These are phyloP conservation scores for Casuarina glauca DNA, from an alignment of 306 rosid species.

Conservation along the genomic window DNA sequence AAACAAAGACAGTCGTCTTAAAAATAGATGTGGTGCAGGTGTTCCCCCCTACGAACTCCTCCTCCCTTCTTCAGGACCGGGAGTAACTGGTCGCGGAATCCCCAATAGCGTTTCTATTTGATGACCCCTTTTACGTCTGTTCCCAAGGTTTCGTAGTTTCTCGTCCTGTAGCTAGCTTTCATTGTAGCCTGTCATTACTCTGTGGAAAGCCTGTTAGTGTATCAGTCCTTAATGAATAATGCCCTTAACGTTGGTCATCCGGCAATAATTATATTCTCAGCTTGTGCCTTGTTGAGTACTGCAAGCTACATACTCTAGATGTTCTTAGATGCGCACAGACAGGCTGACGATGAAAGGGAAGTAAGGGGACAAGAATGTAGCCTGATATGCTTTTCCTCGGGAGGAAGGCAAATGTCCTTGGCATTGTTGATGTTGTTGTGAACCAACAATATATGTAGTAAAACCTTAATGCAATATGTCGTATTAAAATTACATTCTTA, in stretches of 20 bases:
- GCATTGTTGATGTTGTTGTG: too few relatives aligned
- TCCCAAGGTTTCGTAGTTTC: background rate
- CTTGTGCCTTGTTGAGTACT: background rate
- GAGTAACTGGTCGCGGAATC: slow-evolving; percentile 91
- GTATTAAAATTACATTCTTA: too few relatives aligned
- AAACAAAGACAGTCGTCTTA: slow-evolving; percentile 60
- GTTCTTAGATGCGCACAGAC: background rate
- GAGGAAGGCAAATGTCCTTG: too few relatives aligned
- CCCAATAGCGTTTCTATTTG: slow-evolving; percentile 89
- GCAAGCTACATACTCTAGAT: background rate
- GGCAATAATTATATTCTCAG: too few relatives aligned
- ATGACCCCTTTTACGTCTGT: slow-evolving; percentile 6
- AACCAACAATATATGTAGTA: too few relatives aligned
- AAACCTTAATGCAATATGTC: too few relatives aligned
- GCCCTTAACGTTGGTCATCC: background rate
- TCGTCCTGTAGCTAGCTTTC: background rate
- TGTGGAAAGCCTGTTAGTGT: background rate
- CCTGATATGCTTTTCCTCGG: too few relatives aligned
- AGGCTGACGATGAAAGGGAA: background rate
- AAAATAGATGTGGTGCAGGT: slow-evolving; percentile 86
- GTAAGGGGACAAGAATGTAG: background rate
- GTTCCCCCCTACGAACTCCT: slow-evolving; percentile 85
- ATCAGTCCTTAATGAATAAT: background rate
- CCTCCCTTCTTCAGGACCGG: slow-evolving; percentile 81
- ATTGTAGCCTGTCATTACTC: background rate